Evolutionary conservation across 2,329 filamentous ascomycete genomes (phyloP).

Genomic region (Talaromyces marneffei): DNA sequence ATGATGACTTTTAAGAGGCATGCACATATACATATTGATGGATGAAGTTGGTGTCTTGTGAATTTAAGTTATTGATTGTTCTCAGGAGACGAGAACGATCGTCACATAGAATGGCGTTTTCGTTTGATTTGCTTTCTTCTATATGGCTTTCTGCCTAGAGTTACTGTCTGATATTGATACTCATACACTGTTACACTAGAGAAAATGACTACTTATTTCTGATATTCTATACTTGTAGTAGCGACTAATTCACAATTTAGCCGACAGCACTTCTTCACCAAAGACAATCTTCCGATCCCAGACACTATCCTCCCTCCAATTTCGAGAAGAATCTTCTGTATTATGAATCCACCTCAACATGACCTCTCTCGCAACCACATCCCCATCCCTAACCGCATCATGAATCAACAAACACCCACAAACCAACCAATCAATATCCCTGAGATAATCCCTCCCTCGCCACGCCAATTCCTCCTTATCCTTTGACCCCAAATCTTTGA

Average conservation of each 20-base stretch:
- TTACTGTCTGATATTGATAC: not conserved
- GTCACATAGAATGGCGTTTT: slow-evolving; percentile 8
- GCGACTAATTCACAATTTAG: slow-evolving; percentile 5
- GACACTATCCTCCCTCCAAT: slow-evolving; percentile 5
- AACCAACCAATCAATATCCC: slow-evolving; percentile 26
- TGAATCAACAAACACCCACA: slow-evolving; percentile 25
- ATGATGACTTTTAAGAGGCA: slow-evolving; percentile 17
- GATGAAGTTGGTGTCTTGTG: not conserved
- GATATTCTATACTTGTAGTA: not conserved
- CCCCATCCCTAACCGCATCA: slow-evolving; percentile 28
- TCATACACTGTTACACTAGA: not conserved
- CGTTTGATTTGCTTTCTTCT: not conserved
- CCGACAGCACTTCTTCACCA: not conserved
- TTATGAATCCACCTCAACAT: slow-evolving; percentile 12
- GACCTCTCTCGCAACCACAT: slow-evolving; percentile 24
- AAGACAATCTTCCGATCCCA: slow-evolving; percentile 16
- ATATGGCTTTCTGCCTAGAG: not conserved
- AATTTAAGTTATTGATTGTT: not conserved
- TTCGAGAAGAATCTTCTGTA: not conserved
- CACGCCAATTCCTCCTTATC: slow-evolving; percentile 25
- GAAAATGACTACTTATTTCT: not conserved
- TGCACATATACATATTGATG: not conserved
- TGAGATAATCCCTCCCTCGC: slow-evolving; percentile 25
- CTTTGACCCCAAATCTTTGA: slow-evolving; percentile 8
- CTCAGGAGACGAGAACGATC: not conserved